These are phyloP conservation scores for Blastocladiella britannica DNA, from an alignment of 192 early-diverging fungal species.

Conservation along the genomic window DNA sequence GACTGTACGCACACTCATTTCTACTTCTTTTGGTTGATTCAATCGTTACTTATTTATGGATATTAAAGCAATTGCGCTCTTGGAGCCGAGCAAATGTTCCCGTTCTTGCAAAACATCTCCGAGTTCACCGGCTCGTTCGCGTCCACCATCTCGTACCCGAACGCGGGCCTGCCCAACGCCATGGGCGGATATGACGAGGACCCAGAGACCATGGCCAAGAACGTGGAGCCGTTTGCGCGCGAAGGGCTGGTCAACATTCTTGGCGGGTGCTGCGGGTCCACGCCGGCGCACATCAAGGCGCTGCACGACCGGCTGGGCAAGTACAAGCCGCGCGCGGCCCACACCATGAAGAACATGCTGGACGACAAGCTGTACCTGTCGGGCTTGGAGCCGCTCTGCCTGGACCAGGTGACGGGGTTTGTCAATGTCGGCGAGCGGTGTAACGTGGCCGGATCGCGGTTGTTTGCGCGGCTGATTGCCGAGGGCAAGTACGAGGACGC, in stretches of 20 bases:
- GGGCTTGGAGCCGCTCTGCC: constrained; percentile 64
- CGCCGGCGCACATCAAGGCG: constrained; percentile 78
- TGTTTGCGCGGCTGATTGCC: constrained; percentile 83
- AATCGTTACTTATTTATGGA: not conserved
- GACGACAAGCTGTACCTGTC: constrained; percentile 56
- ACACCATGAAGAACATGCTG: constrained; percentile 23
- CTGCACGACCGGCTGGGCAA: constrained; percentile 52
- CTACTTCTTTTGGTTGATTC: not conserved
- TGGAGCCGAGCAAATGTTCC: constrained; percentile 83
- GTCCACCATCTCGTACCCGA: constrained; percentile 84
- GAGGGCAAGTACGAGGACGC: constrained; percentile 87
- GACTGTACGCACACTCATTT: constrained; percentile 22
- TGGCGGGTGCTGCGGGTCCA: constrained; percentile 94
- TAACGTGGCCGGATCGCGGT: constrained; percentile 86
- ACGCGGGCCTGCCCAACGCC: constrained; percentile 90
- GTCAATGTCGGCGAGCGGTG: constrained; percentile 92
- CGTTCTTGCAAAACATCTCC: constrained; percentile 79
- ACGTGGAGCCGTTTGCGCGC: constrained; percentile 67
- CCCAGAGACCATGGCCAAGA: constrained; percentile 63
- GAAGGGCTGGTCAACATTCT: constrained; percentile 88
- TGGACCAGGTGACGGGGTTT: constrained; percentile 66
- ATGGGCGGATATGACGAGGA: constrained; percentile 92
- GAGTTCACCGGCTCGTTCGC: constrained; percentile 56
- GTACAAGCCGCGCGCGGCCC: constrained; percentile 48
- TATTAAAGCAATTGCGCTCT: constrained; percentile 42